These are phyloP conservation scores for Albugo candida DNA, from an alignment of 352 stramenopile genomes.

Conservation along the genomic window DNA sequence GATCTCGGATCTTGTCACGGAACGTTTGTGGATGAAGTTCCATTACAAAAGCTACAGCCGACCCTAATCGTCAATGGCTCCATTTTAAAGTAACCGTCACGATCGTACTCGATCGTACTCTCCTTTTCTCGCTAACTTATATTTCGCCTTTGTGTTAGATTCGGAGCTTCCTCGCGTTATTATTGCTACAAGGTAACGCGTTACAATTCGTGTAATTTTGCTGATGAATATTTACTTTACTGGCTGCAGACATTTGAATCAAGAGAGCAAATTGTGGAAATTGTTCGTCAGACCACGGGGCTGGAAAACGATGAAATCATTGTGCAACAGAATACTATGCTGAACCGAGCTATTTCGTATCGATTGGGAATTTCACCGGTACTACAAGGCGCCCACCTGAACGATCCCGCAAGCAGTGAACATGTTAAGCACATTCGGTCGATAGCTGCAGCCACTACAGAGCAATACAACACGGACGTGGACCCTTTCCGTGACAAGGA, in stretches of 20 bases:
- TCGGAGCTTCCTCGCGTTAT: slow-evolving; percentile 52
- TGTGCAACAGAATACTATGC: slow-evolving; percentile 60
- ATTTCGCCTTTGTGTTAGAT: slow-evolving; percentile 9
- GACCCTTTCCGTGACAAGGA: no score
- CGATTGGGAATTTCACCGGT: slow-evolving; percentile 42
- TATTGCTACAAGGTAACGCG: slow-evolving; percentile 46
- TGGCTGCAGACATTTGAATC: slow-evolving; percentile 32
- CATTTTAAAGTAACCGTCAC: slow-evolving; percentile 20
- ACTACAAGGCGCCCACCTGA: background rate
- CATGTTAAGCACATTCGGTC: background rate
- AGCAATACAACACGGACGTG: slow-evolving; percentile 7
- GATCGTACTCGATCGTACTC: background rate
- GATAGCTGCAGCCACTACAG: slow-evolving; percentile 1
- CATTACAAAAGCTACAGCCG: slow-evolving; percentile 32
- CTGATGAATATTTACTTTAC: background rate
- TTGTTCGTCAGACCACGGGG: slow-evolving; percentile 25
- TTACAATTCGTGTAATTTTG: background rate
- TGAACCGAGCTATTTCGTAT: slow-evolving; percentile 63
- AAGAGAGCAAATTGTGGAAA: slow-evolving; percentile 42
- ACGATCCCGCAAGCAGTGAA: slow-evolving; percentile 1
- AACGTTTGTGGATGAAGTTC: slow-evolving; percentile 49
- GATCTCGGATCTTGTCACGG: slow-evolving; percentile 62
- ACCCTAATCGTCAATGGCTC: slow-evolving; percentile 46
- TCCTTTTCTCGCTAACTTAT: background rate
- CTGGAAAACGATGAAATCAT: slow-evolving; percentile 33